Base-by-base conservation (phyloP, 2,329 filamentous ascomycete species). In the Pleurostoma richardsiae region DNA sequence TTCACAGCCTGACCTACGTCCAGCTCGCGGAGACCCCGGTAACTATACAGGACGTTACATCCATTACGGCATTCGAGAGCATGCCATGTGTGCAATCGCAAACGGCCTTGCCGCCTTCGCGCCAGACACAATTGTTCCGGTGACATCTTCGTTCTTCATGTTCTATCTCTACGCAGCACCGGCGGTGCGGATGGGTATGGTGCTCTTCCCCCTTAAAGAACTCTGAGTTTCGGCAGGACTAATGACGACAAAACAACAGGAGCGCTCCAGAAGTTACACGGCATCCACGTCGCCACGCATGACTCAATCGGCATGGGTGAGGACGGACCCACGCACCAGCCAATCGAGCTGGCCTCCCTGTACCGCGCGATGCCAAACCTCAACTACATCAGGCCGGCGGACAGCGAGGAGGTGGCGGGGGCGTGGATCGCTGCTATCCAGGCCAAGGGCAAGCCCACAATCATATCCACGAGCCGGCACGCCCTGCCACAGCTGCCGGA, bases 1-100 rank as follows among this genome's bases (percentile, higher is more conserved):
- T 10, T 3, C 7, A 19, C 26, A 59, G 56, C 55, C 57, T 4
- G 46, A 52, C 26, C 44, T 57, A 7, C 45, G 47, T 4, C 49
- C 57, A 8, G 41, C 50, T 2, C 55, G 56, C 30, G 56, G 57
- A 28, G 51, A 56, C 40, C 52, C 51, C 40, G 82, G 80, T 39
- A 64, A 75, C 59, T 76, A 74, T 51, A 55, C 66, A 1, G 78
- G 79, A 3, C 71, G 79, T 2, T 82, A 80, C 53, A 74, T 83
- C 52, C 79, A 79, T 59, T 83, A 72, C 58, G 80, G 79, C 38
- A 74, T 83, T 45, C 74, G 80, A 4, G 79, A 83, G 53, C 79
- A 83, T 56, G 79, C 79, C 46, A 84, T 85, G 81, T 71, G 70
- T 3, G 63, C 73, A 30, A 75, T 80, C 28, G 71, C 73, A 5